Evolutionary conservation across 2,329 filamentous ascomycete genomes (phyloP).

Genomic region (Tolypocladium ophioglossoides): DNA sequence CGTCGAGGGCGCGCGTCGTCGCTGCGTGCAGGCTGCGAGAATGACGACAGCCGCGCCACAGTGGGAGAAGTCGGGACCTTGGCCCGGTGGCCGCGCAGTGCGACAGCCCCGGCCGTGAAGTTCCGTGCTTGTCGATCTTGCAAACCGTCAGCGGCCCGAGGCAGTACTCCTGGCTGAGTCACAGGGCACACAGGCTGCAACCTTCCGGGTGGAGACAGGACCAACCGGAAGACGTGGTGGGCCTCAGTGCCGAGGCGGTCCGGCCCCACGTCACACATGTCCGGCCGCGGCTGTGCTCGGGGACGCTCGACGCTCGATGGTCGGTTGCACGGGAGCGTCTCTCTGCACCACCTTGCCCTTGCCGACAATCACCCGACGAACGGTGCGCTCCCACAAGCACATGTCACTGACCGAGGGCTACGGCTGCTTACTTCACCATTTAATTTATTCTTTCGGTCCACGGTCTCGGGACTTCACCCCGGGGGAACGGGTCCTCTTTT

Average conservation of each 20-base stretch:
- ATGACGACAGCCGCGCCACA: not conserved
- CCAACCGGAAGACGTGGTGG: not conserved
- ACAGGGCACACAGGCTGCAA: not conserved
- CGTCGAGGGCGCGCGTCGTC: not conserved
- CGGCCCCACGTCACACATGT: constrained; percentile 2
- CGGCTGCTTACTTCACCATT: not conserved
- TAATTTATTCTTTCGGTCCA: not conserved
- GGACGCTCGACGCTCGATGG: not conserved
- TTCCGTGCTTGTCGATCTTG: not conserved
- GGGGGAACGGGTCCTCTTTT: not conserved
- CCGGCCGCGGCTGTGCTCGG: not conserved
- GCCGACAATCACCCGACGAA: not conserved
- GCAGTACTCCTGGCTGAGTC: not conserved
- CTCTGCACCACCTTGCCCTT: not conserved
- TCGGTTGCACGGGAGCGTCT: not conserved
- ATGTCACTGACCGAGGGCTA: not conserved
- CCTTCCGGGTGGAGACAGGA: not conserved
- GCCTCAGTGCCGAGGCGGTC: not conserved
- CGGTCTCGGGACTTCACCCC: not conserved
- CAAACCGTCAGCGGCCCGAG: not conserved
- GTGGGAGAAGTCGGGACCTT: not conserved
- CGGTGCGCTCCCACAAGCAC: not conserved
- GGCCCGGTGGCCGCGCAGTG: not conserved
- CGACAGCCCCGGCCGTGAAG: not conserved
- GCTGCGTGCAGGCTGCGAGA: not conserved